Base-by-base conservation (phyloP, 192 early-diverging fungal genomes). In the Rhizoclosmatium sp. region DNA sequence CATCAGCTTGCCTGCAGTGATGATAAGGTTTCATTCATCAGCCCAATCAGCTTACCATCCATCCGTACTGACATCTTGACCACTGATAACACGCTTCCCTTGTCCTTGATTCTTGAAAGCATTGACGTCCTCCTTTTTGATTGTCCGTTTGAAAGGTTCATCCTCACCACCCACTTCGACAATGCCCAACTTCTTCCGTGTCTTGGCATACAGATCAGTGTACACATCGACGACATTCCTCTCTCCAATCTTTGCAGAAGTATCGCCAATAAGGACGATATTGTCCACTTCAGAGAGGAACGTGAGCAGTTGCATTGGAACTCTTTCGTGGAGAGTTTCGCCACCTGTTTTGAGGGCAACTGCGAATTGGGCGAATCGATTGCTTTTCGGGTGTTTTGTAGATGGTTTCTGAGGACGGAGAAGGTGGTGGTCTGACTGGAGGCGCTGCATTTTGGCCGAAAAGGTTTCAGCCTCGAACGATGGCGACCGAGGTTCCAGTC, bases 231-330 rank as follows among this genome's bases (percentile, higher is more conserved):
- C 60, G 80, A 91, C 82, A 7, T 66, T 49, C 0, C 58, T 31
- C n/a, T 81, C 80, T 46, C 85, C 90, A 45, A 91, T 82, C n/a
- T n/a, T 14, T 10, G 62, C 81, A 9, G 80, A 65, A 4, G 74
- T 81, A 58, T 91, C 88, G 42, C 87, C 88, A 69, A 91, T 84
- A n/a, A 91, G 19, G 54, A 89, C 76, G 12, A 88, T 41, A 67
- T 91, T 91, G 5, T 21, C 16, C 9, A 67, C 47, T 16, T 16
- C 41, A 16, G 14, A 3, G 39, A 89, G 80, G 70, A 84, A 89
- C 21, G 86, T 86, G 58, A 84, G 54, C 31, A 89, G 69, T 68
- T 89, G 89, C 19, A 87, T 81, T 0, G 87, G 85, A 0, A 84
- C 66, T 14, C 88, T 69, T 47, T 81, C 47, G 40, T 75, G 78